phyloP scores from a whole-genome alignment of 192 early-diverging fungal species.

The Obelidium mucronatum region DNA sequence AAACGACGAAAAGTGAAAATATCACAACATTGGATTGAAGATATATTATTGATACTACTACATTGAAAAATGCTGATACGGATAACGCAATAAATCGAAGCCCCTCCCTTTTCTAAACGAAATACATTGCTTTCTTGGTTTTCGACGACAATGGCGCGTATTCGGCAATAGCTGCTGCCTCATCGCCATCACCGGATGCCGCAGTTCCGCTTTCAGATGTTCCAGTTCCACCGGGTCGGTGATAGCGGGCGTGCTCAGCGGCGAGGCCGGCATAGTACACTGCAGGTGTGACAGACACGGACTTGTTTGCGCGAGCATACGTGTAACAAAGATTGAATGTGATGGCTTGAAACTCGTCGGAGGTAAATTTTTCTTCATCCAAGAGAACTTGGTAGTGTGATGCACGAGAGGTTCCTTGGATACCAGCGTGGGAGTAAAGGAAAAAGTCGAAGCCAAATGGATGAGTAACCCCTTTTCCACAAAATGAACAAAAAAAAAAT shows the following conservation, averaged over 20 bases:
- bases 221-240: constrained; percentile 35
- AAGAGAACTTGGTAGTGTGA: constrained; percentile 86
- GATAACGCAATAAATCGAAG: too few relatives aligned
- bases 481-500: background rate
- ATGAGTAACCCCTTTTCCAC: constrained; percentile 1
- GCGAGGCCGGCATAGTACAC: constrained; percentile 93
- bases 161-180: background rate
- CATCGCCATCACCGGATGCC: background rate
- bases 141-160: background rate
- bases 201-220: background rate
- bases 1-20: too few relatives aligned
- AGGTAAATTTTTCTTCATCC: constrained; percentile 80
- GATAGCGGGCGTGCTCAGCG: constrained; percentile 82
- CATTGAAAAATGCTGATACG: too few relatives aligned
- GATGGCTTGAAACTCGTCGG: constrained; percentile 81
- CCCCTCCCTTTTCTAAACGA: too few relatives aligned
- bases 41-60: too few relatives aligned
- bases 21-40: too few relatives aligned
- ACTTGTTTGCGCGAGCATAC: constrained; percentile 85
- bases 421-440: constrained; percentile 83
- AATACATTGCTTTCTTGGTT: background rate
- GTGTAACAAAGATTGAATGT: constrained; percentile 87
- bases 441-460: constrained; percentile 52
- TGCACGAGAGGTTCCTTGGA: constrained; percentile 90
- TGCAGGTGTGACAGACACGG: constrained; percentile 85